Evolutionary conservation across 2,329 filamentous ascomycete genomes (phyloP).

Genomic region (Pseudocercospora macadamiae): DNA sequence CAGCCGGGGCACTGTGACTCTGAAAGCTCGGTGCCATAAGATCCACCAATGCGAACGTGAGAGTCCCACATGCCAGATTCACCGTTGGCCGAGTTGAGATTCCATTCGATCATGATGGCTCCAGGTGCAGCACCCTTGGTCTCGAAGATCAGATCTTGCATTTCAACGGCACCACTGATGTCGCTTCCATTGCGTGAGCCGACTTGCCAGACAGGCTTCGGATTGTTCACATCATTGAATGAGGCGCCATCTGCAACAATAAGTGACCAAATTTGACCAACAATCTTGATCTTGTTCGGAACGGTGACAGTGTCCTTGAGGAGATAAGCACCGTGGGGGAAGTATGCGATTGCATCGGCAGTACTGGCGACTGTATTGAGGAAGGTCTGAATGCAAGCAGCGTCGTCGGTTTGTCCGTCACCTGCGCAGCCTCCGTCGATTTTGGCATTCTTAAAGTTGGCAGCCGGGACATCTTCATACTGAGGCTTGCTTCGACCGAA

Average conservation of each 20-base stretch:
- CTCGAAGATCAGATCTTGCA: conserved; percentile 83
- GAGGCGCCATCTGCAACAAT: conserved; percentile 77
- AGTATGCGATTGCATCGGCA: conserved; percentile 62
- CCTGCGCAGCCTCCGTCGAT: conserved; percentile 81
- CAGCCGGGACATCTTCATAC: conserved; percentile 70
- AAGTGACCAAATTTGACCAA: conserved; percentile 87
- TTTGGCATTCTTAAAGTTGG: conserved; percentile 73
- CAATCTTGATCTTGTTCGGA: conserved; percentile 71
- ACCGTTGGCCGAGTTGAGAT: conserved; percentile 70
- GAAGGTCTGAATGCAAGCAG: conserved; percentile 76
- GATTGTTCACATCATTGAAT: conserved; percentile 76
- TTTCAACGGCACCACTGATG: conserved; percentile 73
- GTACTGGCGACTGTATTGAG: conserved; percentile 65
- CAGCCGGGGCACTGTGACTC: conserved; percentile 71
- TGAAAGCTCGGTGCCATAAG: conserved; percentile 75
- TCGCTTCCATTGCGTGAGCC: conserved; percentile 69
- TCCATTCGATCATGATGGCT: conserved; percentile 91
- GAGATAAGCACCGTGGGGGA: conserved; percentile 66
- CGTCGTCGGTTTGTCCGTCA: conserved; percentile 87
- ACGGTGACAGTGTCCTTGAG: conserved; percentile 63
- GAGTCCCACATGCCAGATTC: conserved; percentile 87
- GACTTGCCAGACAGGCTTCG: conserved; percentile 82
- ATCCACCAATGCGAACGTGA: conserved; percentile 91
- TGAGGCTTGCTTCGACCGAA: conserved; percentile 88
- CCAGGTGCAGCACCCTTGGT: conserved; percentile 82